A percentile compares a stretch with the other conserved stretches of the same genome.
phyloP scores from a whole-genome alignment of 805 yeast species.

The Teunomyces kruisii region DNA sequence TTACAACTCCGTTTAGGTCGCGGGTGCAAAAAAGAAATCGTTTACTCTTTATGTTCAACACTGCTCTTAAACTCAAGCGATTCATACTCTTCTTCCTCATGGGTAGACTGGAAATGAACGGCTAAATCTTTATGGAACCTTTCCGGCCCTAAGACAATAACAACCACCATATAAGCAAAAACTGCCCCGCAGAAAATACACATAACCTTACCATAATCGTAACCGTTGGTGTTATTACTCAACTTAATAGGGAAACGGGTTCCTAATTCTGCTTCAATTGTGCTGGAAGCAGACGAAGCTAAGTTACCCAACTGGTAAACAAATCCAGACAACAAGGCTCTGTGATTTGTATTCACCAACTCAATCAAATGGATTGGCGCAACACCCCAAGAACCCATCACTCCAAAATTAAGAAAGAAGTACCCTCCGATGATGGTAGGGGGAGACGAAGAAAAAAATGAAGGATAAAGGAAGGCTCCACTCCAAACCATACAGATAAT shows the following conservation, averaged over 20 bases:
- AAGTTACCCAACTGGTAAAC: slow-evolving; percentile 73
- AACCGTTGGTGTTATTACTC: slow-evolving; percentile 20
- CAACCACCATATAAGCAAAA: slow-evolving; percentile 49
- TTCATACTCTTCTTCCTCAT: not conserved
- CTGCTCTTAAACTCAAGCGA: not conserved
- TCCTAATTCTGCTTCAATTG: slow-evolving; percentile 68
- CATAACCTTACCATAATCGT: slow-evolving; percentile 71
- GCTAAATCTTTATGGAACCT: slow-evolving; percentile 37
- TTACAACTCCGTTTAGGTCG: no score
- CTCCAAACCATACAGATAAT: slow-evolving; percentile 51
- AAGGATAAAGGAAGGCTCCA: slow-evolving; percentile 63
- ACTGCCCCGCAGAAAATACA: slow-evolving; percentile 67
- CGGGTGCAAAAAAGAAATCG: not conserved
- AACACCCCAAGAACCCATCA: slow-evolving; percentile 77
- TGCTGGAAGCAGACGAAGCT: slow-evolving; percentile 68
- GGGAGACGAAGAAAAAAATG: slow-evolving; percentile 7
- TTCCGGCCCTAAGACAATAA: slow-evolving; percentile 60
- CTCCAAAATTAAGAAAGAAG: slow-evolving; percentile 63
- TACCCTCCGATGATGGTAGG: slow-evolving; percentile 51
- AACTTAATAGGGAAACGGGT: slow-evolving; percentile 51
- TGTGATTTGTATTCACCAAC: slow-evolving; percentile 49
- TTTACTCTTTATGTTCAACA: not conserved
- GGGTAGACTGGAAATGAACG: not conserved
- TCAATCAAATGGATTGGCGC: slow-evolving; percentile 66
- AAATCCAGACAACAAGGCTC: slow-evolving; percentile 61